Evolutionary conservation across 2,329 filamentous ascomycete genomes (phyloP).

Genomic region (Didymella sp.): DNA sequence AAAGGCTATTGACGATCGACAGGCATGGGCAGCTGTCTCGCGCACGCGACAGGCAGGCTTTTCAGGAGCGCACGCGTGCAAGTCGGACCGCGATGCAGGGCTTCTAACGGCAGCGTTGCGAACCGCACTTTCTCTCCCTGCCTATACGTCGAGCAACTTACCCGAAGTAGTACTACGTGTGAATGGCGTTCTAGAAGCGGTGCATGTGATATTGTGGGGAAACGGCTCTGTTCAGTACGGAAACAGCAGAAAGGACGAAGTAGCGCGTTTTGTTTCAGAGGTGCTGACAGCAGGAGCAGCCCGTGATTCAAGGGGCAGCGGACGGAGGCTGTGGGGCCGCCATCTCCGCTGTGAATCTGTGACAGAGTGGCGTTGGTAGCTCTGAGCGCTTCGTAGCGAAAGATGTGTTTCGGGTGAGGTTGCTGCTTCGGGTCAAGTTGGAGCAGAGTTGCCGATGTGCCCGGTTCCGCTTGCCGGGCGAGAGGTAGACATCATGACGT

Average conservation of each 20-base stretch:
- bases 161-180: constrained; percentile 5
- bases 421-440: constrained; percentile 15
- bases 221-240: constrained; percentile 4
- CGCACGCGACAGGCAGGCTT: background rate
- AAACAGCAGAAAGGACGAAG: constrained; percentile 18
- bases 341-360: constrained; percentile 8
- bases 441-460: background rate
- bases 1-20: constrained; percentile 15
- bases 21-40: background rate
- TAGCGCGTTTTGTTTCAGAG: constrained; percentile 1
- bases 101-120: background rate
- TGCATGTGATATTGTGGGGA: constrained; percentile 11
- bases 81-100: constrained; percentile 9
- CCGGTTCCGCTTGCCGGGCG: constrained; percentile 9
- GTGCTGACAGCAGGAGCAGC: background rate
- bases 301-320: constrained; percentile 11
- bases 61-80: constrained; percentile 6
- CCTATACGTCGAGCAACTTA: constrained; percentile 5
- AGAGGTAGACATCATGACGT: background rate
- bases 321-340: constrained; percentile 13
- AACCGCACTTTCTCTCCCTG: background rate
- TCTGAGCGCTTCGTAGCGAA: background rate
- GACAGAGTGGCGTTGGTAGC: constrained; percentile 6
- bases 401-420: constrained; percentile 6
- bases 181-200: background rate